Evolutionary conservation across 2,329 filamentous ascomycete species (phyloP), one percentile per base, ranked within the genome.

Genomic region (Scedosporium aurantiacum): DNA sequence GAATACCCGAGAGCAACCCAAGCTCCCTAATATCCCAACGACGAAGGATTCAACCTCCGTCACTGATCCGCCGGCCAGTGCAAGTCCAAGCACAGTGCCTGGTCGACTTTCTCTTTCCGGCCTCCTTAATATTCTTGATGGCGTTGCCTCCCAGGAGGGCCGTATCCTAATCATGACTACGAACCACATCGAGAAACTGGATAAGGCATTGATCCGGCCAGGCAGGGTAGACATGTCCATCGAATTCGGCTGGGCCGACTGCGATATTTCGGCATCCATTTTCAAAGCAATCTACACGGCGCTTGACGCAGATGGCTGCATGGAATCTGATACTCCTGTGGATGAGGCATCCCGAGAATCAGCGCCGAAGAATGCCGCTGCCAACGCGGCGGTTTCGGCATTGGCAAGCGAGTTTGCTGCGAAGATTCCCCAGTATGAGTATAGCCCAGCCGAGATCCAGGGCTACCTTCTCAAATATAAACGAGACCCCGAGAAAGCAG

Each of bases 41-140:
- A 66, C 62, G 63, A 69, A 66, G 64, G 63, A 64, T 41, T 64
- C 52, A 16, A 65, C 66, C 41, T 55, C 62, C 45, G 61, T 62
- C 27, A 21, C 18, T 5, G 18, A 60, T 60, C 63, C 21, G 61
- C 63, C 18, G 57, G 60, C 7, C 10, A 10, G 65, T 65, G n/a
- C 66, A 68, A 8, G 65, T 41, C 4, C 54, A 23, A 57, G 47
- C 21, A 5, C 4, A 23, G 6, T 40, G 16, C 23, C 50, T 6
- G 58, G 58, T 6, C 73, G 79, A 3, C 73, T 94, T 54, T 90
- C 88, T 0, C 79, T 94, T 1, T 91, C 88, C 0, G 89, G 88
- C 0, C 77, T 94, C 2, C 82, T 94, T 57, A 94, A 94, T 72
- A 87, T 89, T 56, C 85, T 94, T 47, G 89, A 95, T 66, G 89